Evolutionary conservation across 2,329 filamentous ascomycete species (phyloP), one percentile per base, ranked within the genome.

Genomic region (Exophiala viscosa): DNA sequence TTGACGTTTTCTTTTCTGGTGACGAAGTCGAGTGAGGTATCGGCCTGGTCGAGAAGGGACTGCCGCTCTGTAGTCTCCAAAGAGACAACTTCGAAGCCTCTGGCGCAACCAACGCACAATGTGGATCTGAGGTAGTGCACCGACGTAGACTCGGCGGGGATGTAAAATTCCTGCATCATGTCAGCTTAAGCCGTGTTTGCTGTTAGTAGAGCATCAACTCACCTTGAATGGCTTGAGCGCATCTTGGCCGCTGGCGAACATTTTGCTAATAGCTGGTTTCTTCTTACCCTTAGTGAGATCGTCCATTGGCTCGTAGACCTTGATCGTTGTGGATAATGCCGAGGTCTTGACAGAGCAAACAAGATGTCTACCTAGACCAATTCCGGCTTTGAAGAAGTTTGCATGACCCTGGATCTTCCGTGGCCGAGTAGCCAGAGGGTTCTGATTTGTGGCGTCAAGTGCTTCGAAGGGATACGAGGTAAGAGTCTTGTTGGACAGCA

Each of bases 231-330:
- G 89, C 73, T 95, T 95, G 59, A 99, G 81, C 63, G 96, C 90
- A 70, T 99, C 93, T 69, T 96, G 91, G 7, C 90, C 90, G 60
- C 82, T 85, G 57, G 90, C 90, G 73, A 99, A 92, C 85, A 99
- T 95, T 74, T 95, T 96, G 61, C 88, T 86, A 55, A 99, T 85
- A 14, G 93, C 92, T 65, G 91, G 93, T 68, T 96, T 95, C 76
- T 95, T 96, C 76, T 93, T 95, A 53, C 88, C 89, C 75, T 91
- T 93, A 49, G 87, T 86, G 79, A 95, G 87, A 57, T 90, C 87
- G 67, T 97, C 93, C 73, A 95, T 96, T 1, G 93, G 93, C 73
- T 99, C 92, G 71, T 90, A 97, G n/a, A 97, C 93, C 73, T 97
- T 97, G 76, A 99, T 96, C 1, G 92, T 97, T 11, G 90, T 95